These are phyloP conservation scores for Backusella mclennaniae DNA, from an alignment of 192 early-diverging fungal species.

Conservation along the genomic window DNA sequence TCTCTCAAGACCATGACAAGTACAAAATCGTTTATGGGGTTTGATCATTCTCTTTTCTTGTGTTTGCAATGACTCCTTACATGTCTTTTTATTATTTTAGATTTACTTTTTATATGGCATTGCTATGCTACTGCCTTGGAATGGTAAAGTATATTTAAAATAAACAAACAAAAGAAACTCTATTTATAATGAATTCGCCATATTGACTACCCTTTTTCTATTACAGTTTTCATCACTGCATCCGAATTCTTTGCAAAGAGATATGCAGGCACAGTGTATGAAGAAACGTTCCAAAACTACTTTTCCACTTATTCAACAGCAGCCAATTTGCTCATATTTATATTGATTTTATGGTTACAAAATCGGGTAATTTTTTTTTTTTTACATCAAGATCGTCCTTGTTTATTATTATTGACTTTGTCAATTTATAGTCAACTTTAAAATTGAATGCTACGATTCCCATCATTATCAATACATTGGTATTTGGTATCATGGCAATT, in stretches of 20 bases:
- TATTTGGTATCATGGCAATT: conserved; percentile 50
- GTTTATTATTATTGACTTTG: not conserved
- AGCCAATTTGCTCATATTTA: conserved; percentile 55
- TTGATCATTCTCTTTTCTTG: not conserved
- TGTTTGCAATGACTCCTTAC: not conserved
- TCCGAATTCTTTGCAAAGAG: conserved; percentile 67
- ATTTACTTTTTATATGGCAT: conserved; percentile 75
- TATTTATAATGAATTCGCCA: not conserved
- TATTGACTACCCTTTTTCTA: not conserved
- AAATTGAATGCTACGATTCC: conserved; percentile 25
- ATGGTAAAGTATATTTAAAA: conserved; percentile 40
- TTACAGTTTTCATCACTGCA: conserved; percentile 73
- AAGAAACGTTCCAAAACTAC: conserved; percentile 74
- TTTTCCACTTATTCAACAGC: conserved; percentile 67
- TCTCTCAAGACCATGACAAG: conserved; percentile 1
- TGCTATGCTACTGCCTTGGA: conserved; percentile 78
- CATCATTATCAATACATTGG: conserved; percentile 51
- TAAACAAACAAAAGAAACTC: not conserved
- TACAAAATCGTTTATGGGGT: conserved; percentile 16
- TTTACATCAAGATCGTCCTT: not conserved
- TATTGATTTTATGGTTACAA: conserved; percentile 50
- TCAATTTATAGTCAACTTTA: not conserved
- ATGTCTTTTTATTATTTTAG: not conserved
- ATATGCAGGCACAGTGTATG: conserved; percentile 59
- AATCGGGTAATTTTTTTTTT: conserved; percentile 36